Conservation (phyloP, 352 stramenopile genomes). For the Pythium volutum region DNA sequence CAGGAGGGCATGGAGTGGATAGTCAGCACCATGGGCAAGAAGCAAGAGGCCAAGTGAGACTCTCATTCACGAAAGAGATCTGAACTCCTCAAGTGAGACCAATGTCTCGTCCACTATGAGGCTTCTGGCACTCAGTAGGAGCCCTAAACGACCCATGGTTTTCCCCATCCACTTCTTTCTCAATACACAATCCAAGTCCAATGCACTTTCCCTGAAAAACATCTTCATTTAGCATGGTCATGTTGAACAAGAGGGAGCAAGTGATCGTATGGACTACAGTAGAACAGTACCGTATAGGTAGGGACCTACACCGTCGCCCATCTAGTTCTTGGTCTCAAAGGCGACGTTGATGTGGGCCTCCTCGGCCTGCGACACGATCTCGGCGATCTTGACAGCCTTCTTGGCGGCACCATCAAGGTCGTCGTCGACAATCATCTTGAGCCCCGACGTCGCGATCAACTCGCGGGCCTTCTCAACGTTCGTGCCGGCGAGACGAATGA, state of each 20-base stretch:
- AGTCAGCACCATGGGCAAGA: conserved; percentile 71
- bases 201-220: neutral
- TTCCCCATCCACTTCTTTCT: too few relatives aligned
- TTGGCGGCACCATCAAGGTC: conserved; percentile 95
- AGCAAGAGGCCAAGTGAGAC: conserved; percentile 69
- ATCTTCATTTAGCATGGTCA: neutral
- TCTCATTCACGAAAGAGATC: too few relatives aligned
- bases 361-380: conserved; percentile 76
- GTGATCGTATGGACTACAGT: neutral
- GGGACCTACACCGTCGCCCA: neutral
- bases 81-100: too few relatives aligned
- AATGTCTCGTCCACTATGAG: too few relatives aligned
- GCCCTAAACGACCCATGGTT: too few relatives aligned
- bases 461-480: conserved; percentile 95
- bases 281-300: too few relatives aligned
- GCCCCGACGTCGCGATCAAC: conserved; percentile 91
- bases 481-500: conserved; percentile 98
- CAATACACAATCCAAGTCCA: neutral
- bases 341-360: conserved; percentile 68
- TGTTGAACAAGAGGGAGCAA: neutral
- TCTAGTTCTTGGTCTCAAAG: conserved; percentile 45
- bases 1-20: conserved; percentile 89
- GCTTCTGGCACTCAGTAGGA: too few relatives aligned
- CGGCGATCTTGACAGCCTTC: conserved; percentile 93
- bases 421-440: conserved; percentile 93